Base-by-base conservation (phyloP, 2,329 filamentous ascomycete genomes). In the Claviceps sp. region DNA sequence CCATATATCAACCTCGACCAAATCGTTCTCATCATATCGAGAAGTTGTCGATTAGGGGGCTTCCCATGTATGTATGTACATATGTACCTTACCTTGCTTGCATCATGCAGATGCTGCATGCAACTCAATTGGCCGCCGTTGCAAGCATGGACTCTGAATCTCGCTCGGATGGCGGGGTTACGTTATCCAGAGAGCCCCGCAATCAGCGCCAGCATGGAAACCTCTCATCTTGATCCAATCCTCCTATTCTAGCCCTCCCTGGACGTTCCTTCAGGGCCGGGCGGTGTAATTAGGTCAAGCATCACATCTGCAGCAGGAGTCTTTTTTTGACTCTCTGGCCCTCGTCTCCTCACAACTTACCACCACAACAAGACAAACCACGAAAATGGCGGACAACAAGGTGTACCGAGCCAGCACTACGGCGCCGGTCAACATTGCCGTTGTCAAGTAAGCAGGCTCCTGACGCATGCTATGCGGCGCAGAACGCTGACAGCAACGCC, bases 401-500 rank as follows among this genome's bases (percentile, higher is more conserved):
- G 78, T 97, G 63, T 90, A 94, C 75, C 85, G 89, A 62, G 88
- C 93, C 60, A 96, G 87, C 75, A 96, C 93, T 54, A 97, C 90
- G 57, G 93, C 93, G 42, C 93, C 91, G 14, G 91, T 97, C 65
- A 97, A 97, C 75, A 97, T 97, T 66, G 91, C 91, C 59, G 90
- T 97, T 53, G 93, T 97, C 73, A 97, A 97, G 86, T 94, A 64
- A 50, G 68, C 51, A 22, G n/a, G 34, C 24, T 30, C 19, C 13
- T 43, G 13, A 16, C 11, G 22, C 26, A 34, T 17, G 19, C 41
- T 13, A 8, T 16, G 4, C 13, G 14, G 19, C 19, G 17, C 14
- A 17, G 4, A 46, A 48, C 17, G 38, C 54, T 55, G 42, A 52
- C 41, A 40, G 13, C 16, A 34, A 40, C 50, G 37, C 37, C 17